Evolutionary conservation across 1,284 basidiomycete genomes (phyloP), one percentile per base, ranked within the genome.

Genomic region (Heliocybe sulcata): DNA sequence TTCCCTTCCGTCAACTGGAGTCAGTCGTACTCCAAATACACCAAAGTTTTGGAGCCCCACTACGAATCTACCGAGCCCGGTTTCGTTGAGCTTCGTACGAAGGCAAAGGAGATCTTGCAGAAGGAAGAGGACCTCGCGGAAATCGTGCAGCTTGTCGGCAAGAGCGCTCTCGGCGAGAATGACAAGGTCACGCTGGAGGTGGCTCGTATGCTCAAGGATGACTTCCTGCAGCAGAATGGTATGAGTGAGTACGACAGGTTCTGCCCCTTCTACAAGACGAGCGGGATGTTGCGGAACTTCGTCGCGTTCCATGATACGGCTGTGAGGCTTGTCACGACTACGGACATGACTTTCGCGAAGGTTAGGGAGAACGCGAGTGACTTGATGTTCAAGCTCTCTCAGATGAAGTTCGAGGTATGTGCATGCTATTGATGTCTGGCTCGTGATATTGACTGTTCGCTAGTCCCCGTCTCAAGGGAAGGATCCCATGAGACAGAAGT

Each of bases 1-100:
- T 98, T 98, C 82, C 95, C 95, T 1, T 97, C 94, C 27, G 96
- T 99, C 70, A 98, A 99, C 76, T 99, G 97, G 96, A 96, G 90
- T 65, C 77, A 96, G 20, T 99, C 97, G 6, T 99, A 99, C 73
- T 99, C 96, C 54, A 99, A 99, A 72, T 99, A 99, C 76, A 91
- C 92, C 62, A 94, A 94, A 68, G 86, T 96, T 6, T 85, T 99
- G 53, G 94, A 98, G 69, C 83, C 91, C 1, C 90, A 95, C 73
- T 99, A 98, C 72, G 94, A 98, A 71, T 77, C 81, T 56, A 85
- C 86, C 51, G 87, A 94, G 66, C 92, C 94, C 1, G 96, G 94
- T 38, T 99, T 99, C 71, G 84, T 98, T 53, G 89, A 95, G 62
- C 77, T 95, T 58, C 92, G 97, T 54, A 89, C 86, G 56, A 89